These are phyloP conservation scores for Sclerotiophoma versabilis DNA, from an alignment of 2,329 filamentous ascomycete species.

Conservation along the genomic window DNA sequence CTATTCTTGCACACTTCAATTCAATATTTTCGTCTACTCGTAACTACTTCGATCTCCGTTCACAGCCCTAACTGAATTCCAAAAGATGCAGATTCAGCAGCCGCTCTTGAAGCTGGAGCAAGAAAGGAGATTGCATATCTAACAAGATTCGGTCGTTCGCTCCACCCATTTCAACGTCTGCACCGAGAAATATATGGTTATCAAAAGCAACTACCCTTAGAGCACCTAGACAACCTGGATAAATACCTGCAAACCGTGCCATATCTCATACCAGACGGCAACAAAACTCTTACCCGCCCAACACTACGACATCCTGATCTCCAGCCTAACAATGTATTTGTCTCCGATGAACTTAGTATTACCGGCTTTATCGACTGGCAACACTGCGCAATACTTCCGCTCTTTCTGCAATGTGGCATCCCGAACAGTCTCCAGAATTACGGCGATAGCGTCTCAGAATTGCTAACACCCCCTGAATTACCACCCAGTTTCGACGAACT, in stretches of 20 bases:
- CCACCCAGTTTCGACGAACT: conserved; percentile 33
- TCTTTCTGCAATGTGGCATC: conserved; percentile 49
- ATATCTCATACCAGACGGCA: conserved; percentile 28
- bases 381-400: conserved; percentile 47
- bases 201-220: conserved; percentile 33
- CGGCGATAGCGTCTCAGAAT: conserved; percentile 39
- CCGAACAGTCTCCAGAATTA: conserved; percentile 53
- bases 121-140: conserved; percentile 45
- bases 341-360: conserved; percentile 42
- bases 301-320: conserved; percentile 47
- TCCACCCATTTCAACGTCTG: conserved; percentile 43
- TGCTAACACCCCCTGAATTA: conserved; percentile 28
- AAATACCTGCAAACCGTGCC: conserved; percentile 39
- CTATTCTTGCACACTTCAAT: conserved; percentile 4
- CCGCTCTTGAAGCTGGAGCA: conserved; percentile 38
- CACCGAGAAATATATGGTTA: conserved; percentile 42
- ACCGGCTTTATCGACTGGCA: conserved; percentile 54
- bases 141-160: conserved; percentile 33
- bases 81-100: conserved; percentile 33
- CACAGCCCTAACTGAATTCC: conserved; percentile 20
- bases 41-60: too few species aligned
- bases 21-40: too few species aligned
- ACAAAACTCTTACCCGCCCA: conserved; percentile 23
- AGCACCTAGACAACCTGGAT: conserved; percentile 38
- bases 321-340: conserved; percentile 37